Evolutionary conservation across 441 rosid species (phyloP).

Genomic region (Jatropha podagrica): DNA sequence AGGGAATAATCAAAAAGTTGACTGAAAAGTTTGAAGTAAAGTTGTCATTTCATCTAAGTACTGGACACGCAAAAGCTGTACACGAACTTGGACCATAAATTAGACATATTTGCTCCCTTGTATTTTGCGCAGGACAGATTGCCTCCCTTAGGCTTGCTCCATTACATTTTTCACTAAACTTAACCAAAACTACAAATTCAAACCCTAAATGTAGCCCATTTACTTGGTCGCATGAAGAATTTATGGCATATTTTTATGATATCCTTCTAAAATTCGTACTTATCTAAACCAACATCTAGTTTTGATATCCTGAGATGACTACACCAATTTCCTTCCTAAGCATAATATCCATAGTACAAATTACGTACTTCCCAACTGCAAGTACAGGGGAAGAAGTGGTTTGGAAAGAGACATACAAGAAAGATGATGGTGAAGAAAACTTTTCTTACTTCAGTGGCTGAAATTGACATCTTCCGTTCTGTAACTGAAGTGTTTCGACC

Average conservation of each 20-base stretch:
- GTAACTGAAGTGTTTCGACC: conserved; percentile 69
- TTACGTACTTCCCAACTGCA: neutral
- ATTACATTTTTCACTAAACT: neutral
- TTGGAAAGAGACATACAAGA: neutral
- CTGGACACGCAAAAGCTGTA: neutral
- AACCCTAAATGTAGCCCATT: neutral
- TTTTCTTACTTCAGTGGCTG: conserved; percentile 68
- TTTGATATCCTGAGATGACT: neutral
- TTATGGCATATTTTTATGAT: neutral
- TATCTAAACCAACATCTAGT: neutral
- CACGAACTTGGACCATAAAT: neutral
- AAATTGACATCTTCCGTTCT: conserved; percentile 73
- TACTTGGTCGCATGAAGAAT: neutral
- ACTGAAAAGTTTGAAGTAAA: neutral
- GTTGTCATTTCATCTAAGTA: neutral
- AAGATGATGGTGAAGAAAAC: conserved; percentile 9
- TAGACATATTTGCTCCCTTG: neutral
- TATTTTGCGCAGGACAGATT: neutral
- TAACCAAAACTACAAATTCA: conserved; percentile 1
- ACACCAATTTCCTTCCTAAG: neutral
- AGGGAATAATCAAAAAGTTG: neutral
- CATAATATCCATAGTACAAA: neutral
- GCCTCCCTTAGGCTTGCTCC: neutral
- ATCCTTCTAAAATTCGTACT: neutral
- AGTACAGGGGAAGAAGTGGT: neutral